Evolutionary conservation across 805 yeast species (phyloP).

Genomic region (Lachancea nothofagi): DNA sequence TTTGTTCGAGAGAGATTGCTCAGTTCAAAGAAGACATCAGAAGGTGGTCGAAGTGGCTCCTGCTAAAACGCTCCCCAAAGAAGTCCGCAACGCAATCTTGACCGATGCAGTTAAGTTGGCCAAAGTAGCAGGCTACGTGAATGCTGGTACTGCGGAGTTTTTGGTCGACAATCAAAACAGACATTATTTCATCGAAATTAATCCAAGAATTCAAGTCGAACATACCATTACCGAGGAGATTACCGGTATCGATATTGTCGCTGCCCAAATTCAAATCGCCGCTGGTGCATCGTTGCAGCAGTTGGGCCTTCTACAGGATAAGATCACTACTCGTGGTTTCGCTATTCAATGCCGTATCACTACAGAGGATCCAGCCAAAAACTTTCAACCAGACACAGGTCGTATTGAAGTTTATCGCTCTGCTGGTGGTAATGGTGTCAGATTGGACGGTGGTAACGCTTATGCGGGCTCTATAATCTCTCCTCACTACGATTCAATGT

Average conservation of each 20-base stretch:
- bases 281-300: constrained; percentile 95
- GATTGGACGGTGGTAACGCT: constrained; percentile 98
- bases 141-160: constrained; percentile 98
- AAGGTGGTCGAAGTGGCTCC: constrained; percentile 99
- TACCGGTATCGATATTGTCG: constrained; percentile 95
- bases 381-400: constrained; percentile 98
- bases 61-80: constrained; percentile 78
- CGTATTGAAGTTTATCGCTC: constrained; percentile 96
- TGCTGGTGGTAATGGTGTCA: constrained; percentile 98
- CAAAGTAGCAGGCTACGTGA: constrained; percentile 78
- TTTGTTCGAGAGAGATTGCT: constrained; percentile 95
- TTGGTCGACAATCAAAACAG: constrained; percentile 88
- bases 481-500: constrained; percentile 97
- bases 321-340: constrained; percentile 92
- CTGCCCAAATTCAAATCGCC: constrained; percentile 97
- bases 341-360: constrained; percentile 99
- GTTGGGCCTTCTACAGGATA: constrained; percentile 88
- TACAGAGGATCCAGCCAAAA: constrained; percentile 94
- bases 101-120: constrained; percentile 94
- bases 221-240: constrained; percentile 98
- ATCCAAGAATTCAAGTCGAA: constrained; percentile 97
- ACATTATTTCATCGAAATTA: constrained; percentile 96
- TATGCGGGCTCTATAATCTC: constrained; percentile 95
- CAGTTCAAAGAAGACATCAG: constrained; percentile 99
- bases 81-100: constrained; percentile 85